Percentiles rank a stretch among this genome's conserved stretches.
Evolutionary conservation across 805 yeast genomes (phyloP).

Genomic region (Wickerhamiella azymoides): DNA sequence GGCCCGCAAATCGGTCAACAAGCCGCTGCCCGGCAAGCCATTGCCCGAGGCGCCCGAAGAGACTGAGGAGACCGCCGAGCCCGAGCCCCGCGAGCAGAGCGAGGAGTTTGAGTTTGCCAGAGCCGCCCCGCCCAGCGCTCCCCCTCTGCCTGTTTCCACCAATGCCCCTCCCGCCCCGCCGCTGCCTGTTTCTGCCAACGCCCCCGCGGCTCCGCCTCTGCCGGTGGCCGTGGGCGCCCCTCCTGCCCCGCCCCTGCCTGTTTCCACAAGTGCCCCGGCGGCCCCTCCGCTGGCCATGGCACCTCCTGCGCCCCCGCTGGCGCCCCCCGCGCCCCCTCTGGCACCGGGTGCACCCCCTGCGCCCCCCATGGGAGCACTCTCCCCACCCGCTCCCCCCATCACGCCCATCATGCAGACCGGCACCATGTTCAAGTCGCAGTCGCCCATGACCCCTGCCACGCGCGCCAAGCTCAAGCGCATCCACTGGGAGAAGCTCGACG

Average conservation of each 20-base stretch:
- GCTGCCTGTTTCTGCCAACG: slow-evolving; percentile 7
- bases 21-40: no score
- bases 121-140: no score
- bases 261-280: not conserved
- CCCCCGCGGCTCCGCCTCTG: no score
- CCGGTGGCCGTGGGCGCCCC: no score
- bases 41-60: no score
- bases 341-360: slow-evolving; percentile 13
- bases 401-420: slow-evolving; percentile 19
- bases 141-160: not conserved
- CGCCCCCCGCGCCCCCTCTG: slow-evolving; percentile 23
- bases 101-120: no score
- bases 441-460: not conserved
- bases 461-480: slow-evolving; percentile 67
- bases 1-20: no score
- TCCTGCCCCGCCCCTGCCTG: not conserved
- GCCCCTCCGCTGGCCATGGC: slow-evolving; percentile 18
- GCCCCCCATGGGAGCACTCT: slow-evolving; percentile 12
- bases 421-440: slow-evolving; percentile 15
- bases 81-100: not conserved
- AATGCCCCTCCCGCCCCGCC: slow-evolving; percentile 15
- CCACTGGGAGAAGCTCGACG: slow-evolving; percentile 92
- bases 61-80: slow-evolving; percentile 2
- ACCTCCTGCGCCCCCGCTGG: slow-evolving; percentile 19
- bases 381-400: slow-evolving; percentile 21